Evolutionary conservation across 2,329 filamentous ascomycete genomes (phyloP), one percentile per base, ranked within the genome.

Genomic region (Teratosphaeria destructans): DNA sequence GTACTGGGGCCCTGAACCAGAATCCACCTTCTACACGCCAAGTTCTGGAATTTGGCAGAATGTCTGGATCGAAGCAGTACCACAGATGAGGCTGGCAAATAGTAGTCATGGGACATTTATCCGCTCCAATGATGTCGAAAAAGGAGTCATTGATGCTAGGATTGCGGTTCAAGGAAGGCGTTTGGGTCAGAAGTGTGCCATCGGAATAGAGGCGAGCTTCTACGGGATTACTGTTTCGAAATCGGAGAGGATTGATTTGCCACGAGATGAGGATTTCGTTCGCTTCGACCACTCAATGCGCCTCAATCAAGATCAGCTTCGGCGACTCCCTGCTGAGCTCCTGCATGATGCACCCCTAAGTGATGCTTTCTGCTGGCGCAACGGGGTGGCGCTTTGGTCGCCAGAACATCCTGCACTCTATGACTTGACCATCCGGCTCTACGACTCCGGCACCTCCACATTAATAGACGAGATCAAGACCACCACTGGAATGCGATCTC

Each of bases 31-130:
- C 70, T 89, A 89, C 69, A 84, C 83, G 0, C 83, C 87, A 0
- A 89, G 86, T 68, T 86, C 84, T 37, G 87, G 87, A 5, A 89
- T 90, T 63, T 90, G 87, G 87, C 86, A 89, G 68, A 80, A 79
- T 19, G 86, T 89, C 0, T 90, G 86, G 86, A 74, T 90, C 1
- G 83, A 85, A 63, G 76, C 77, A 49, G 81, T 84, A 1, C 82
- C 83, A 1, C 59, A 71, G 0, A 74, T 77, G 4, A 74, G 81
- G 12, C 76, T 85, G 56, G 82, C 77, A 3, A 79, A 84, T 62
- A 79, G 81, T 65, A 81, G 79, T 64, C 72, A 76, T 2, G 85
- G 85, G 1, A 87, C 84, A 0, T 75, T 87, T 7, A 67, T 85
- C 35, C 75, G 74, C 37, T 79, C 81, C 2, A 78, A 82, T 60